A percentile compares a stretch with the other conserved stretches of the same genome.
phyloP scores from a whole-genome alignment of 2,329 filamentous ascomycete species.

The Aspergillus vadensis region DNA sequence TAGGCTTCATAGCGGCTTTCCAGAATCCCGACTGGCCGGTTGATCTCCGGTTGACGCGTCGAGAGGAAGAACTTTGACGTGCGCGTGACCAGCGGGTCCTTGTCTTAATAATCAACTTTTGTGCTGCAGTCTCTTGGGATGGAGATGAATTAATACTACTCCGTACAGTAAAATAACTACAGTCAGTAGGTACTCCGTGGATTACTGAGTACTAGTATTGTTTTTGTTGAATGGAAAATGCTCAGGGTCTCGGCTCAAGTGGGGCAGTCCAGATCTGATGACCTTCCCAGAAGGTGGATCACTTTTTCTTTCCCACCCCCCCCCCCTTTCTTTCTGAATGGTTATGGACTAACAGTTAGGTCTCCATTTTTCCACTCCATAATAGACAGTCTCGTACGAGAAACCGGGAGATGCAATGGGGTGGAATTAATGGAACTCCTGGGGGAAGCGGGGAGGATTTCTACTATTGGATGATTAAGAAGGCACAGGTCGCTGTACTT shows the following conservation, averaged over 20 bases:
- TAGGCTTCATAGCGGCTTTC: not conserved
- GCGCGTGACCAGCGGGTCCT: constrained; percentile 26
- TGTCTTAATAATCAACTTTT: not conserved
- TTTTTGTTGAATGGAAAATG: not conserved
- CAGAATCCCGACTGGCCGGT: constrained; percentile 11
- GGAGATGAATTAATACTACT: too few relatives aligned
- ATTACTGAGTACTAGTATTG: too few relatives aligned
- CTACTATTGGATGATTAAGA: not conserved
- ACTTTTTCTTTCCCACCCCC: too few relatives aligned
- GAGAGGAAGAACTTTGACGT: constrained; percentile 11
- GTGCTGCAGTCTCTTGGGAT: too few relatives aligned
- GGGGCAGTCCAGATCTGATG: constrained; percentile 23
- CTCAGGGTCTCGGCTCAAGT: constrained; percentile 20
- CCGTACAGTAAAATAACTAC: too few relatives aligned
- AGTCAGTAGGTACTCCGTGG: too few relatives aligned
- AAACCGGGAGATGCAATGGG: not conserved
- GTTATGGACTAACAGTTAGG: too few relatives aligned
- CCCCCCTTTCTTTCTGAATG: too few relatives aligned
- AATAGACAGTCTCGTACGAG: too few relatives aligned
- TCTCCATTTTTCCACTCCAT: too few relatives aligned
- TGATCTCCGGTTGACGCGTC: constrained; percentile 22
- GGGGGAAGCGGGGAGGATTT: not conserved
- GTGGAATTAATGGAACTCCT: not conserved
- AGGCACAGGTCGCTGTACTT: too few relatives aligned
- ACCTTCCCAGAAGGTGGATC: constrained; percentile 9